Conservation (phyloP, 2,329 filamentous ascomycete genomes). For the Colletotrichum limetticola region DNA sequence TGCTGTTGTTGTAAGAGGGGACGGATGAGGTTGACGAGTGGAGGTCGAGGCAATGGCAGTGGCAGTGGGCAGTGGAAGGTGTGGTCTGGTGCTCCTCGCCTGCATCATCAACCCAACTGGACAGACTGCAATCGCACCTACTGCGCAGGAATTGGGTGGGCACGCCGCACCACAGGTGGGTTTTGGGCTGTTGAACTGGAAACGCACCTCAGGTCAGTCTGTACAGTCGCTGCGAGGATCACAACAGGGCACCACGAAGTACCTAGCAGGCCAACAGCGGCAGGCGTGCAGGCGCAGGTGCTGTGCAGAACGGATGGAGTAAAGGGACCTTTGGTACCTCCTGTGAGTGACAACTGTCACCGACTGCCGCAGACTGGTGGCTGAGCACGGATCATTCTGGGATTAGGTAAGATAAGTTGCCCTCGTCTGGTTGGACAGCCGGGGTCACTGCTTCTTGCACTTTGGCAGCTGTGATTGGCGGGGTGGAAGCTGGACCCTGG, state of each 20-base stretch:
- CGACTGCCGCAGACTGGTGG: slow-evolving; percentile 4
- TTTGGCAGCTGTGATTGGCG: background rate
- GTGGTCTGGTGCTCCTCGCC: background rate
- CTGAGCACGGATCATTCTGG: slow-evolving; percentile 1
- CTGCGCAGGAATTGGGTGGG: slow-evolving; percentile 13
- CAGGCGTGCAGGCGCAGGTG: background rate
- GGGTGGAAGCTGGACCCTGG: slow-evolving; percentile 18
- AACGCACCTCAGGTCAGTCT: too few relatives aligned
- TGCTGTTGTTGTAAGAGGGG: slow-evolving; percentile 12
- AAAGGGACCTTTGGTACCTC: slow-evolving; percentile 15
- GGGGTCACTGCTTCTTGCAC: background rate
- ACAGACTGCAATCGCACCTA: background rate
- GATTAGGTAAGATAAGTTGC: slow-evolving; percentile 27
- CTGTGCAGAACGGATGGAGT: slow-evolving; percentile 12
- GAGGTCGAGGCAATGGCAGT: slow-evolving; percentile 26
- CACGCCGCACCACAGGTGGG: background rate
- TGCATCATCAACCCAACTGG: slow-evolving; percentile 12
- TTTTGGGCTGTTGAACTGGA: background rate
- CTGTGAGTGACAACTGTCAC: background rate
- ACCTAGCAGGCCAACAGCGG: background rate
- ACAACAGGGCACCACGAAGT: background rate
- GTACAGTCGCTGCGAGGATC: background rate
- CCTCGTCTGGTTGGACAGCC: background rate
- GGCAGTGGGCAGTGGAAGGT: background rate
- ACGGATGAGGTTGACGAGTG: slow-evolving; percentile 12